These are phyloP conservation scores for Phyllostachys edulis DNA, from an alignment of 176 grass and related monocot species.

Conservation along the genomic window DNA sequence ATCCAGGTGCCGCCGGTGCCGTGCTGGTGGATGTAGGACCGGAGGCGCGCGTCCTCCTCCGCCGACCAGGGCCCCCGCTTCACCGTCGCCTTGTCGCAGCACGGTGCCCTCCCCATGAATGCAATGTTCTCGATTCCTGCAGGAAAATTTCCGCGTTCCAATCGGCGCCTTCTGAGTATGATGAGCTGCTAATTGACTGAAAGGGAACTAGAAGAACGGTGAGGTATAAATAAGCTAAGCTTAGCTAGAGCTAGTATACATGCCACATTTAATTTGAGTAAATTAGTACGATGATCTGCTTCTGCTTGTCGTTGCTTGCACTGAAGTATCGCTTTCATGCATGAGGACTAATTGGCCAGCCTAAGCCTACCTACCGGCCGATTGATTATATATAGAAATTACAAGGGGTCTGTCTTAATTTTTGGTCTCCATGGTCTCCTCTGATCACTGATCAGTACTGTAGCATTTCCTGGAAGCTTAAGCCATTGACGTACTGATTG, in stretches of 20 bases:
- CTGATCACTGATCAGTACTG: too few relatives aligned
- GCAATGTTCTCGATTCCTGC: not conserved
- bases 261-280: too few relatives aligned
- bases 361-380: not conserved
- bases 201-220: not conserved
- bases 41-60: slow-evolving; percentile 58
- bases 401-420: not conserved
- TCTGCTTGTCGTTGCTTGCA: not conserved
- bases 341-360: not conserved
- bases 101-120: slow-evolving; percentile 83
- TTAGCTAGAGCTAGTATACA: not conserved
- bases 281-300: not conserved
- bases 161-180: too few relatives aligned
- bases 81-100: slow-evolving; percentile 90
- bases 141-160: not conserved
- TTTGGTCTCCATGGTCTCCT: too few relatives aligned
- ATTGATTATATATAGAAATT: not conserved
- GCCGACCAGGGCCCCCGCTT: slow-evolving; percentile 63
- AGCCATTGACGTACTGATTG: too few relatives aligned
- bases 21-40: slow-evolving; percentile 50
- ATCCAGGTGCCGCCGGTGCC: slow-evolving; percentile 61
- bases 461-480: not conserved
- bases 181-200: not conserved
- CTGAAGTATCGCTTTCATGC: not conserved
- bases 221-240: slow-evolving; percentile 19